These are phyloP conservation scores for Penicillium psychrosexuale DNA, from an alignment of 2,329 filamentous ascomycete genomes.

Conservation along the genomic window DNA sequence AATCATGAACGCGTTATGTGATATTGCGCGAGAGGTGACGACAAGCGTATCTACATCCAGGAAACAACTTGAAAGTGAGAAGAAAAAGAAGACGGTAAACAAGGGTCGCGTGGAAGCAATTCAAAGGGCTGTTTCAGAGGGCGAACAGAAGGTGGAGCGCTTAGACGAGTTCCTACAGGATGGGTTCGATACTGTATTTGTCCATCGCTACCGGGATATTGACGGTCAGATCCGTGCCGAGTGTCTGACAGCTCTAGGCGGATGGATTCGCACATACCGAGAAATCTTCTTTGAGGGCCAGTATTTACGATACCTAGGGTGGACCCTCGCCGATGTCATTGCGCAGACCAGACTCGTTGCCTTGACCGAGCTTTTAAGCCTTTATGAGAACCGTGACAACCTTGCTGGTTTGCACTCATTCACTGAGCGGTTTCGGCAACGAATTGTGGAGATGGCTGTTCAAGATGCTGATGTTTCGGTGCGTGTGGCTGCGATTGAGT, in stretches of 20 bases:
- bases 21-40: constrained; percentile 67
- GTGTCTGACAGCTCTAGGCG: constrained; percentile 79
- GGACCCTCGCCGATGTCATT: constrained; percentile 83
- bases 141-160: constrained; percentile 65
- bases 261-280: constrained; percentile 82
- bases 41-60: constrained; percentile 71
- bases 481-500: constrained; percentile 72
- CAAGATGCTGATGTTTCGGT: constrained; percentile 78
- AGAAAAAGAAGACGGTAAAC: constrained; percentile 68
- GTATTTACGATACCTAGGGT: constrained; percentile 90
- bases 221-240: constrained; percentile 86
- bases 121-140: constrained; percentile 67
- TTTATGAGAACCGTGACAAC: constrained; percentile 78
- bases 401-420: constrained; percentile 77
- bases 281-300: constrained; percentile 86
- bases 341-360: constrained; percentile 77
- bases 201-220: constrained; percentile 92
- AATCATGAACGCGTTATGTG: constrained; percentile 73
- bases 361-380: constrained; percentile 72
- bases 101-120: constrained; percentile 73
- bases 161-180: constrained; percentile 73
- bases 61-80: constrained; percentile 75
- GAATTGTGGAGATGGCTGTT: constrained; percentile 89
- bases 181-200: constrained; percentile 88
- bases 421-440: constrained; percentile 82